Evolutionary conservation across 305 asterid species (phyloP).

Genomic region (Solanum hybrid): DNA sequence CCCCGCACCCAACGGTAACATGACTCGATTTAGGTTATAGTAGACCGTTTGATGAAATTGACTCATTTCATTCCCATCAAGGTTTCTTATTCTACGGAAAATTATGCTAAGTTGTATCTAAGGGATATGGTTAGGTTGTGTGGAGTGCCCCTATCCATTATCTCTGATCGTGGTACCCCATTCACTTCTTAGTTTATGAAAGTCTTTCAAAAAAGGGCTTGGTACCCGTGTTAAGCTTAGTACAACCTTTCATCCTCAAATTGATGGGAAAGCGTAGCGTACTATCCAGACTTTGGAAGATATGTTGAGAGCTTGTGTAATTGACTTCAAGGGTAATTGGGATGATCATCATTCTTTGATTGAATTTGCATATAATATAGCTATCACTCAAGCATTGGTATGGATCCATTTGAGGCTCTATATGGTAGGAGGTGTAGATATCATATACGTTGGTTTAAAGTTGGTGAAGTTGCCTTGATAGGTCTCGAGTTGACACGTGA

Average conservation of each 20-base stretch:
- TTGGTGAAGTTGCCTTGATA: not conserved
- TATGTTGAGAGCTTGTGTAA: not conserved
- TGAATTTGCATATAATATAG: not conserved
- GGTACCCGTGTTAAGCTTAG: not conserved
- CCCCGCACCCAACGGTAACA: not conserved
- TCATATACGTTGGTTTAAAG: not conserved
- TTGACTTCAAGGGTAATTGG: not conserved
- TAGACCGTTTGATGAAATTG: not conserved
- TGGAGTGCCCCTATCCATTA: not conserved
- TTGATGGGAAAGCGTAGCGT: not conserved
- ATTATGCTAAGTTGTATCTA: not conserved
- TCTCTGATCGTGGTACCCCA: not conserved
- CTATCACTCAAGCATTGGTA: not conserved
- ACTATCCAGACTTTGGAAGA: not conserved
- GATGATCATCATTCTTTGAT: not conserved
- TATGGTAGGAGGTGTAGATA: not conserved
- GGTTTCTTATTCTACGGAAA: not conserved
- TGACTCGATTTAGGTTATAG: not conserved
- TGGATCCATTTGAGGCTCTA: not conserved
- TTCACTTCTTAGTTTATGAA: not conserved
- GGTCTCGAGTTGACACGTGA: not conserved
- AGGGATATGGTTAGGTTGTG: not conserved
- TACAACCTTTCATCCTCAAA: not conserved
- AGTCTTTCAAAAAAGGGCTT: not conserved
- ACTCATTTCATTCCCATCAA: not conserved